A percentile compares a stretch with the other conserved stretches of the same genome.
phyloP scores from a whole-genome alignment of 768 basidiomycete genomes.

The Russula earlei region DNA sequence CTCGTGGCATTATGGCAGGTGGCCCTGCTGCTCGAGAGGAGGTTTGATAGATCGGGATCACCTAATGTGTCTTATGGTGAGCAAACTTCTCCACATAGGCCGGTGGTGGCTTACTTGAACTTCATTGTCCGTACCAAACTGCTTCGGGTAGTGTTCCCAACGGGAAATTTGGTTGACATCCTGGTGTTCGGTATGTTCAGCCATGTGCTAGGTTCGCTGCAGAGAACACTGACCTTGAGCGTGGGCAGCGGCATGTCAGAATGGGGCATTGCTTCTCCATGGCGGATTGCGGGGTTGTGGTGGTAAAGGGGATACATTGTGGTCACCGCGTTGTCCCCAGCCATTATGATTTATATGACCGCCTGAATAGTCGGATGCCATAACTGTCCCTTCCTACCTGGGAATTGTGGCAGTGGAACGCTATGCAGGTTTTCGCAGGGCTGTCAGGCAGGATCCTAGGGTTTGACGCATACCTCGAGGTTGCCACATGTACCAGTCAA shows the following conservation, averaged over 20 bases:
- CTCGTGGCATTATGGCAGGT: too few relatives aligned
- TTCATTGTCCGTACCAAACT: background rate
- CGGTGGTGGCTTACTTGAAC: background rate
- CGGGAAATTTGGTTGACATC: background rate
- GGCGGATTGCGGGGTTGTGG: too few relatives aligned
- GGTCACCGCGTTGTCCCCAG: too few relatives aligned
- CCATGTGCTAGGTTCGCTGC: background rate
- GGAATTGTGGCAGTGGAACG: background rate
- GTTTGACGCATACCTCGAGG: background rate
- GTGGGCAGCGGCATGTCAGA: background rate
- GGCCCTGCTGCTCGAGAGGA: too few relatives aligned
- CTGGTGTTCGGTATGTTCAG: background rate
- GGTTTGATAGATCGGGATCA: background rate
- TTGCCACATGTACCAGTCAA: background rate
- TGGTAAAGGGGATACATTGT: too few relatives aligned
- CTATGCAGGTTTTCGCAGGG: too few relatives aligned
- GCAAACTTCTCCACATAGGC: background rate
- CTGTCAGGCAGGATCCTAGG: background rate
- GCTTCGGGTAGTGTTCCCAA: background rate
- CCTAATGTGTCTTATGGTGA: background rate
- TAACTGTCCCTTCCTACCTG: background rate
- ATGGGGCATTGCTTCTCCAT: too few relatives aligned
- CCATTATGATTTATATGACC: slow-evolving; percentile 16
- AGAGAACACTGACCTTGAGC: background rate
- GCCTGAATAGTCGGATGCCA: background rate